Evolutionary conservation across 2,329 filamentous ascomycete genomes (phyloP).

Genomic region (Knufia fluminis): DNA sequence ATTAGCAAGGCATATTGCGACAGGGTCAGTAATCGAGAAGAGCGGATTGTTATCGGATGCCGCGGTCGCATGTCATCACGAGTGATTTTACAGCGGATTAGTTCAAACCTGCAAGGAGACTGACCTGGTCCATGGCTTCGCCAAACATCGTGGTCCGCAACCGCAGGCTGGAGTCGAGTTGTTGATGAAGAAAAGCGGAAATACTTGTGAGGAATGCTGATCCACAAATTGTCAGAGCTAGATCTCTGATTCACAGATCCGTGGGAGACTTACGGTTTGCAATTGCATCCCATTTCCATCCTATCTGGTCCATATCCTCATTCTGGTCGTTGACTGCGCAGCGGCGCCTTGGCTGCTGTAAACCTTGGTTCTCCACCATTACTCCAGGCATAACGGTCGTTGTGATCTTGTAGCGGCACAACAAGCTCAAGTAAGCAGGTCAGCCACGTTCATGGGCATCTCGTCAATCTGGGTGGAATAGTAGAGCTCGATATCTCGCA

Average conservation of each 20-base stretch:
- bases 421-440: slow-evolving; percentile 37
- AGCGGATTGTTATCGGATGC: too few relatives aligned
- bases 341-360: neutral
- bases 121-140: too few relatives aligned
- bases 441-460: slow-evolving; percentile 92
- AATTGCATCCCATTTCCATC: slow-evolving; percentile 11
- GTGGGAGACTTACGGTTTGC: slow-evolving; percentile 1
- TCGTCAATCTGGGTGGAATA: slow-evolving; percentile 96
- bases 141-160: too few relatives aligned
- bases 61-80: too few relatives aligned
- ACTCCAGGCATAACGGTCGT: neutral
- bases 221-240: neutral
- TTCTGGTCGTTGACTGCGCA: neutral
- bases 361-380: neutral
- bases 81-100: too few relatives aligned
- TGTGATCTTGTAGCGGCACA: neutral
- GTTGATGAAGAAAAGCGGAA: too few relatives aligned
- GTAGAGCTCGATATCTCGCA: slow-evolving; percentile 94
- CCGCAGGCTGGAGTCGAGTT: too few relatives aligned
- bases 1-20: too few relatives aligned
- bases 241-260: neutral
- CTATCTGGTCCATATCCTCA: slow-evolving; percentile 1
- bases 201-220: neutral
- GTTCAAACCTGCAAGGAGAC: too few relatives aligned
- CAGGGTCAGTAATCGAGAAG: too few relatives aligned